A percentile compares a stretch with the other conserved stretches of the same genome.
phyloP scores from a whole-genome alignment of 2,329 filamentous ascomycete species.

The Botrytis squamosa region DNA sequence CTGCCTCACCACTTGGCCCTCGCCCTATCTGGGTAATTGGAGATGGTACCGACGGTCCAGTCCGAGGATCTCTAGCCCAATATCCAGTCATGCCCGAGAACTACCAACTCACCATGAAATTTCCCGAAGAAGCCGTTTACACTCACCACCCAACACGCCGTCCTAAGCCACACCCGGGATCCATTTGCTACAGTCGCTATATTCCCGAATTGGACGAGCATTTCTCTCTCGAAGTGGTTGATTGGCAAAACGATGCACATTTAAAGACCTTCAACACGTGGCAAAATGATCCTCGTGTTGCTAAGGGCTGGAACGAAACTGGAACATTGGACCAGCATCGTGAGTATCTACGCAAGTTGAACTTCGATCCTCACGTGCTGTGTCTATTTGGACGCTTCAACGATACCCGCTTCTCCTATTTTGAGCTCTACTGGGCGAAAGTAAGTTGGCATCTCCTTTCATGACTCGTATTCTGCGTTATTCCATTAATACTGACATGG shows the following conservation, averaged over 20 bases:
- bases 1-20: conserved; percentile 64
- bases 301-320: conserved; percentile 76
- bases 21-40: conserved; percentile 56
- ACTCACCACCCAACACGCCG: conserved; percentile 69
- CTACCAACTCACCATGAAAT: conserved; percentile 44
- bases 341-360: conserved; percentile 62
- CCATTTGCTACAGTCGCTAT: conserved; percentile 74
- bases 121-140: conserved; percentile 42
- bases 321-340: conserved; percentile 73
- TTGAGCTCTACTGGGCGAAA: conserved; percentile 78
- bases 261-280: conserved; percentile 71
- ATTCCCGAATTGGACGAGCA: conserved; percentile 73
- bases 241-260: conserved; percentile 63
- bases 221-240: conserved; percentile 74
- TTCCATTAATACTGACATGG: neutral
- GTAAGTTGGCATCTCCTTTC: conserved; percentile 38
- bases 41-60: conserved; percentile 35
- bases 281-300: conserved; percentile 82
- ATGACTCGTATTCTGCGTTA: neutral
- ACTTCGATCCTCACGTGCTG: conserved; percentile 70
- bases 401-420: conserved; percentile 70
- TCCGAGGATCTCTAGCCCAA: conserved; percentile 39
- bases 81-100: conserved; percentile 46
- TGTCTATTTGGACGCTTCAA: conserved; percentile 71
- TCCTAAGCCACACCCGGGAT: conserved; percentile 68